These are phyloP conservation scores for Sphaerulina vaccinii DNA, from an alignment of 2,329 filamentous ascomycete genomes.

Conservation along the genomic window DNA sequence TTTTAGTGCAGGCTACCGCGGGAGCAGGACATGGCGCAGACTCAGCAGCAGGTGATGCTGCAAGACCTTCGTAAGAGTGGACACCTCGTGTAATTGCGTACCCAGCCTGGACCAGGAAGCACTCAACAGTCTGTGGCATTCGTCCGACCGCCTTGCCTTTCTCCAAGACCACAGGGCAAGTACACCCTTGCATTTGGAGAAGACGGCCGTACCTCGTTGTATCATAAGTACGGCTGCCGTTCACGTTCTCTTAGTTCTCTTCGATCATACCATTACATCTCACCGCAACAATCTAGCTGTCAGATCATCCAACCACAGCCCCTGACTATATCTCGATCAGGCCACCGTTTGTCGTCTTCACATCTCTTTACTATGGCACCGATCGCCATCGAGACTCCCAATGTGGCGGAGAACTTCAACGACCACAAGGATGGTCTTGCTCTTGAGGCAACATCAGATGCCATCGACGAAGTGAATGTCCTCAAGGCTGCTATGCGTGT, in stretches of 20 bases:
- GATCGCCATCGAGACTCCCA: constrained; percentile 45
- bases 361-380: constrained; percentile 44
- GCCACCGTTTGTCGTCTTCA: too few relatives aligned
- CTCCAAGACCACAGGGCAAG: constrained; percentile 7
- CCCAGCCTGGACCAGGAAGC: constrained; percentile 12
- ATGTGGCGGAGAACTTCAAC: constrained; percentile 45
- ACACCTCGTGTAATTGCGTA: constrained; percentile 10
- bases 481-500: constrained; percentile 56
- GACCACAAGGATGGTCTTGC: constrained; percentile 56
- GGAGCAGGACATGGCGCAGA: constrained; percentile 9
- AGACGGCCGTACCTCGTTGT: constrained; percentile 9
- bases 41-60: constrained; percentile 15
- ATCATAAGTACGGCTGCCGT: not conserved
- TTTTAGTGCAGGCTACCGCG: constrained; percentile 8
- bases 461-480: constrained; percentile 61
- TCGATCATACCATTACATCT: not conserved
- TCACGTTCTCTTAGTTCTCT: not conserved
- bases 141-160: constrained; percentile 15
- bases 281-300: not conserved
- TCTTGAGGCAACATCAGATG: constrained; percentile 58
- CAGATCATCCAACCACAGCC: not conserved
- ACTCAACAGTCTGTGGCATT: constrained; percentile 10
- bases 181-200: constrained; percentile 3
- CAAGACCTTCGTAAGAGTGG: constrained; percentile 17
- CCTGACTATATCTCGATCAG: not conserved